Evolutionary conservation across 106 monocot species (phyloP).

Genomic region (Allium fistulosum): DNA sequence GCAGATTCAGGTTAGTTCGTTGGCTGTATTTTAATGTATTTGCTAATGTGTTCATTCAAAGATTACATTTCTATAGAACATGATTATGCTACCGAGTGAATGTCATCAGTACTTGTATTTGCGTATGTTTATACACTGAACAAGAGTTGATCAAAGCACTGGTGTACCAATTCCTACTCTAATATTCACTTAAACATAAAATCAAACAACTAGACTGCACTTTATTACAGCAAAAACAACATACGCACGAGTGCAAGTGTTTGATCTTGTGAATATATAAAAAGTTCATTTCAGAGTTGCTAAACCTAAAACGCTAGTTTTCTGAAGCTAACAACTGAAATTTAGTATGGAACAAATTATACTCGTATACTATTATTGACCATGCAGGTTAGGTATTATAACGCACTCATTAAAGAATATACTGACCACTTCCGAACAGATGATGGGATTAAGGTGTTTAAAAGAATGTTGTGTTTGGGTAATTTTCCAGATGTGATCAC

Average conservation of each 20-base stretch:
- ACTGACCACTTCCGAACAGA: neutral
- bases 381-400: constrained; percentile 11
- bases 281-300: constrained; percentile 6
- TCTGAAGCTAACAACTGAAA: neutral
- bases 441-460: constrained; percentile 7
- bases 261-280: neutral
- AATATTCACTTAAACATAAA: no score
- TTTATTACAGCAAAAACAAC: neutral
- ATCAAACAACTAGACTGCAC: neutral
- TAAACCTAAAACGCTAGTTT: neutral
- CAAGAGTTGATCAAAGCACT: neutral
- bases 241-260: neutral
- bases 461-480: constrained; percentile 5
- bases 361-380: neutral
- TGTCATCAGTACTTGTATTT: constrained; percentile 1
- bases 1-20: no score
- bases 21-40: no score
- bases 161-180: neutral
- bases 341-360: neutral
- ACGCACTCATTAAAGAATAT: constrained; percentile 5
- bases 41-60: neutral
- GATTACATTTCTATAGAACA: neutral
- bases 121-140: neutral
- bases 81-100: neutral
- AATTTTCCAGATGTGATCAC: constrained; percentile 16